phyloP scores from a whole-genome alignment of 345 rosid species.

The Odontarrhena argentea region DNA sequence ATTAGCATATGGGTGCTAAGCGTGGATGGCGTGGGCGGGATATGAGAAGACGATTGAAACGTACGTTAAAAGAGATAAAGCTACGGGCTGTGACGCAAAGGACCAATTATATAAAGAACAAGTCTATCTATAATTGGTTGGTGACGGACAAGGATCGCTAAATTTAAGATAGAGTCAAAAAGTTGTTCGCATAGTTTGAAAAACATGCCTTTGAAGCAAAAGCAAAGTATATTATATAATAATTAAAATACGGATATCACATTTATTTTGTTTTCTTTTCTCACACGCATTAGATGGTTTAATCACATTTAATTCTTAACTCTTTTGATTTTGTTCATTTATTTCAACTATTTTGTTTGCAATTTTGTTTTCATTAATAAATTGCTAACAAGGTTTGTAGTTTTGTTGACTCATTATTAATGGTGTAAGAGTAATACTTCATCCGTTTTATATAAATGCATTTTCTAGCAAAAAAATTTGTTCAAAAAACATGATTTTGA shows the following conservation, averaged over 20 bases:
- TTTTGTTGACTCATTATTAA: conserved; percentile 8
- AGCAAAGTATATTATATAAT: neutral
- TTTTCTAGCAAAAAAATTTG: too few relatives aligned
- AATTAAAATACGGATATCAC: neutral
- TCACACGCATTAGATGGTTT: neutral
- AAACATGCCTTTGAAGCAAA: conserved; percentile 33
- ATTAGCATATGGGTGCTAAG: conserved; percentile 9
- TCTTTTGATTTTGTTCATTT: conserved; percentile 1
- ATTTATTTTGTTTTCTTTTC: neutral
- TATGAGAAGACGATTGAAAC: conserved; percentile 22
- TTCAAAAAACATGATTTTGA: too few relatives aligned
- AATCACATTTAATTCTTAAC: conserved; percentile 4
- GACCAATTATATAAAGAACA: conserved; percentile 10
- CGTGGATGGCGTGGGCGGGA: conserved; percentile 34
- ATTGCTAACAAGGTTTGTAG: neutral
- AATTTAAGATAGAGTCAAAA: neutral
- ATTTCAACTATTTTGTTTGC: neutral
- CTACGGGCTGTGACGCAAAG: conserved; percentile 16
- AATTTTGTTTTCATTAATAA: too few relatives aligned
- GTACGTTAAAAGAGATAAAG: conserved; percentile 27
- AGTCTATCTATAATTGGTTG: conserved; percentile 19
- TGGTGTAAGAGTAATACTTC: conserved; percentile 8
- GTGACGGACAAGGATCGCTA: conserved; percentile 8
- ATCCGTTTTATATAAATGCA: too few relatives aligned
- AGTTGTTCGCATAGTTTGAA: conserved; percentile 14